phyloP scores from a whole-genome alignment of 768 basidiomycete species.

The Boletus subcaerulescens region DNA sequence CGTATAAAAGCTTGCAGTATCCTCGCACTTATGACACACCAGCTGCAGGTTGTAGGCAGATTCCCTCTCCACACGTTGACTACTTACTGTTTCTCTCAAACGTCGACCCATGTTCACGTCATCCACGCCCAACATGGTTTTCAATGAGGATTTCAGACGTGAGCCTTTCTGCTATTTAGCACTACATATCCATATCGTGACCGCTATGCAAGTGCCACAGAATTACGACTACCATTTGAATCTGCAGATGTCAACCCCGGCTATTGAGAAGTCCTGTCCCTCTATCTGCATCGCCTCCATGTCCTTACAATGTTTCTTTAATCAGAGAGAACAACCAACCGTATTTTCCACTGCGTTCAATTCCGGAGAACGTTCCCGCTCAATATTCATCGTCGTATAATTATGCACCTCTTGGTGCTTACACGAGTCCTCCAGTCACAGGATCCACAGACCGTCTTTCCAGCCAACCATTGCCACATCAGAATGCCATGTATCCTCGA shows the following conservation, averaged over 20 bases:
- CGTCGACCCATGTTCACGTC: too few species aligned
- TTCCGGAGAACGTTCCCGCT: slow-evolving; percentile 8
- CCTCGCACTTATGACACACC: too few species aligned
- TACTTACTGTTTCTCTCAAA: too few species aligned
- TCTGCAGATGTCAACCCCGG: background rate
- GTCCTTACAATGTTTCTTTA: background rate
- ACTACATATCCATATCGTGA: background rate
- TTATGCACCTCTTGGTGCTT: slow-evolving; percentile 24
- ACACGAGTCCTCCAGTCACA: slow-evolving; percentile 21
- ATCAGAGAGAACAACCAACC: background rate
- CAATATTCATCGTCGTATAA: slow-evolving; percentile 27
- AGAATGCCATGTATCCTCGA: slow-evolving; percentile 24
- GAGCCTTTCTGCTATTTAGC: background rate
- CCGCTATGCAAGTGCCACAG: background rate
- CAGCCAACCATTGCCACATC: slow-evolving; percentile 19
- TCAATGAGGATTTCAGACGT: background rate
- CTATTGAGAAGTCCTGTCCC: background rate
- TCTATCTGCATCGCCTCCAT: background rate
- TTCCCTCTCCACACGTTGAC: too few species aligned
- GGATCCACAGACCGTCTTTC: slow-evolving; percentile 28
- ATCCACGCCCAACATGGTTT: background rate
- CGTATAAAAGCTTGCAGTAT: too few species aligned
- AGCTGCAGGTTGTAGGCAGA: too few species aligned
- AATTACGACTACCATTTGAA: background rate
- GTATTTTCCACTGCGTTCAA: background rate